Base-by-base conservation (phyloP, 1,284 basidiomycete species). In the Cryptococcus floricola region DNA sequence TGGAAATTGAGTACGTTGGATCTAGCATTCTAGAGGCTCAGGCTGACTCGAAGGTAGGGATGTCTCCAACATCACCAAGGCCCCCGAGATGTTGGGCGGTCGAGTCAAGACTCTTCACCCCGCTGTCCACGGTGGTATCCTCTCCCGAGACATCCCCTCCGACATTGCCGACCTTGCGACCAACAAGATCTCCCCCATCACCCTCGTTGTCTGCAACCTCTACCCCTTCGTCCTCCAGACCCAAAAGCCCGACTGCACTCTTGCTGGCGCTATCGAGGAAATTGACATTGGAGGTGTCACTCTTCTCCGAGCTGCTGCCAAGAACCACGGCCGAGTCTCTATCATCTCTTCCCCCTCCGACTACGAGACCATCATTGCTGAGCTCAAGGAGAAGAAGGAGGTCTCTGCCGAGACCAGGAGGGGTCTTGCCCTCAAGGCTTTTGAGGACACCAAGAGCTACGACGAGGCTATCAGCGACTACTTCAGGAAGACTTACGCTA, bases 81-180 rank as follows among this genome's bases (percentile, higher is more conserved):
- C 94, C 1, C 96, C 95, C n/a, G 96, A 99, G 78, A 98, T 99
- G 92, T 84, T 99, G 14, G 94, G 95, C 54, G 96, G 96, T 44
- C 84, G 96, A 61, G 96, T 98, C 63, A 98, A 99, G 81, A 99
- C 96, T 5, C 84, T 99, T n/a, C 96, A 99, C 73, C 96, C 96
- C 50, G 94, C 89, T 19, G 91, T 99, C 25, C 96, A 99, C 75
- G 96, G 96, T 72, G 96, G 92, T 51, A 97, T 97, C 64, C 84
- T 97, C 48, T 90, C 93, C 6, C 86, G 93, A 27, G 83, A 86
- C 53, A 93, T 91, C 64, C 83, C 87, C 5, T 90, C 89, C 9
- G 93, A 97, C 78, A 83, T 90, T 64, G 80, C 82, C 54, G 94
- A 97, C 76, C 83, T 97, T 55, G 79, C 82, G 38, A 80, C 85